Percentiles rank a stretch among this genome's conserved stretches.
Conservation (phyloP, 441 rosid genomes). For the Croton laevigatus region DNA sequence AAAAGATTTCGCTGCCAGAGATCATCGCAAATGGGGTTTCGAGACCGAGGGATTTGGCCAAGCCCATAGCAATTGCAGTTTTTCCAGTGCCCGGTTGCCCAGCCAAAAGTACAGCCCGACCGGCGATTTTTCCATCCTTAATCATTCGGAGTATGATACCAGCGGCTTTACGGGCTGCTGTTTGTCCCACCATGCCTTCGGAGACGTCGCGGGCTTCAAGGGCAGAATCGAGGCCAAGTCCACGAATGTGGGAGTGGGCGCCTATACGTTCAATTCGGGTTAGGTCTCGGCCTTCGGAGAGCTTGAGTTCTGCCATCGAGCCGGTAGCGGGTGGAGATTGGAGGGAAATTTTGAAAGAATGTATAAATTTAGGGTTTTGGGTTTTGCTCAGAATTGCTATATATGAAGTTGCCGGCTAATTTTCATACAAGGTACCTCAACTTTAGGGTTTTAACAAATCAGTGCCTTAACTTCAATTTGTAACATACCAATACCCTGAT, state of each 20-base stretch:
- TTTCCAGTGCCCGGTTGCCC: conserved; percentile 97
- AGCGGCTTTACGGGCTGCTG: conserved; percentile 84
- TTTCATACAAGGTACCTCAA: too few relatives aligned
- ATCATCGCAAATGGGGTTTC: conserved; percentile 98
- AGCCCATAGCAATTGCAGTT: conserved; percentile 95
- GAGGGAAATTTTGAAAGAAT: background rate
- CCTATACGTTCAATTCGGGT: conserved; percentile 92
- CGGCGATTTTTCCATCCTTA: conserved; percentile 84
- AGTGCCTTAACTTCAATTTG: too few relatives aligned
- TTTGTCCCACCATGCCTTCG: conserved; percentile 83
- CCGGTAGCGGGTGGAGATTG: background rate
- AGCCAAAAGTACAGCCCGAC: conserved; percentile 80
- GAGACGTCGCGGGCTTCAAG: conserved; percentile 74
- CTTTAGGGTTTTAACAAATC: too few relatives aligned
- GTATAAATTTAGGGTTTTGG: conserved; percentile 36
- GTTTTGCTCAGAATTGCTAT: conserved; percentile 16
- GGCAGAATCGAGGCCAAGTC: conserved; percentile 78
- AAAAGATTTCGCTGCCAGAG: conserved; percentile 81
- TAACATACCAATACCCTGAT: too few relatives aligned
- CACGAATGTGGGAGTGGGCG: conserved; percentile 90
- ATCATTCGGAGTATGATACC: conserved; percentile 92
- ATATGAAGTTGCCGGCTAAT: too few relatives aligned
- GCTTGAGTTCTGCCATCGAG: conserved; percentile 72
- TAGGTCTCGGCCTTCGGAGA: conserved; percentile 68
- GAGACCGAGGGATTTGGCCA: conserved; percentile 90